These are phyloP conservation scores for Akanthomyces lecanii DNA, from an alignment of 2,329 filamentous ascomycete species.

Conservation along the genomic window DNA sequence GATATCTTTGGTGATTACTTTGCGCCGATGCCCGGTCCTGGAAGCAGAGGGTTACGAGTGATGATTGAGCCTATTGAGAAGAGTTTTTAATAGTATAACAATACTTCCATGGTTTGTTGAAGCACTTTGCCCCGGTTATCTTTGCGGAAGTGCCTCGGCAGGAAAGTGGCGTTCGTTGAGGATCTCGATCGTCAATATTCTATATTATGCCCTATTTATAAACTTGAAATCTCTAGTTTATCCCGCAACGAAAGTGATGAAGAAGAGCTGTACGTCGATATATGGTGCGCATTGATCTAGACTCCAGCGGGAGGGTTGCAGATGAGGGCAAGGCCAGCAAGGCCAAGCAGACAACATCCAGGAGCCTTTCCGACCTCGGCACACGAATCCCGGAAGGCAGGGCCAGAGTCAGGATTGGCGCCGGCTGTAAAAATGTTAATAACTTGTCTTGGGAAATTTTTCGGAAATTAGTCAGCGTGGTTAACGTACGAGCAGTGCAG, in stretches of 20 bases:
- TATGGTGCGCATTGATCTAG: background rate
- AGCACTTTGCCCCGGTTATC: too few relatives aligned
- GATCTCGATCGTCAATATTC: too few relatives aligned
- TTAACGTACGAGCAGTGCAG: background rate
- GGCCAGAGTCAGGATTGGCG: background rate
- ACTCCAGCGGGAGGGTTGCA: background rate
- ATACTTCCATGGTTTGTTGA: too few relatives aligned
- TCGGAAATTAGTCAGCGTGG: too few relatives aligned
- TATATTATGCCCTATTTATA: background rate
- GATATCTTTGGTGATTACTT: background rate
- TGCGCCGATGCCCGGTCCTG: background rate
- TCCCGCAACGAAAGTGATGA: too few relatives aligned
- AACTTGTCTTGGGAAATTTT: background rate
- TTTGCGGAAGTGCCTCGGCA: too few relatives aligned
- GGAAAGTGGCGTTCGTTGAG: too few relatives aligned
- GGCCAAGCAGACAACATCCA: background rate
- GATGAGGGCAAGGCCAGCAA: background rate
- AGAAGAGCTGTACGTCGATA: too few relatives aligned
- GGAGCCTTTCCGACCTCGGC: background rate
- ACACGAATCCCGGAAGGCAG: background rate
- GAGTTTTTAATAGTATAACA: background rate
- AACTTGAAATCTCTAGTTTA: background rate
- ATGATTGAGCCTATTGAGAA: background rate
- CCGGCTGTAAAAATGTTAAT: background rate
- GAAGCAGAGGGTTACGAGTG: background rate